Base-by-base conservation (phyloP, 441 rosid genomes). In the Eugenia klotzschiana region DNA sequence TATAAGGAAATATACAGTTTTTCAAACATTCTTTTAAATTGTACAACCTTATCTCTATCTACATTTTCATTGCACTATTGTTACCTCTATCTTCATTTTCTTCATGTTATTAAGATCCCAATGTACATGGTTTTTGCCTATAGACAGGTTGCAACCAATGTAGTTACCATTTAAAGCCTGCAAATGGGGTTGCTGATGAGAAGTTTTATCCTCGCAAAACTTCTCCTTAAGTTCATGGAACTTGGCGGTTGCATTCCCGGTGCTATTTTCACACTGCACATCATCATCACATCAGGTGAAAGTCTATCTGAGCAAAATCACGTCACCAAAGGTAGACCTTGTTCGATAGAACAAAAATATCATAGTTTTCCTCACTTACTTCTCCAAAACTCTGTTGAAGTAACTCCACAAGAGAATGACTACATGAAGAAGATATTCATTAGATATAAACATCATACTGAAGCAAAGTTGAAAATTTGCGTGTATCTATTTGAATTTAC, bases 331-430 rank as follows among this genome's bases (percentile, higher is more conserved):
- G 64, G 41, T 84, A 83, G 54, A 80, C 46, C 56, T 72, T 52
- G 79, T 79, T 46, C 27, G 60, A 83, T 4, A 52, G 46, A 85
- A 55, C 84, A 79, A 22, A 69, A 51, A 40, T 25, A 80, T 58
- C 50, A 53, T 50, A 54, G 56, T 87, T 83, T 82, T 41, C 50
- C 55, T 58, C 29, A 82, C 89, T 60, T 46, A 95, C 98, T 96
- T 96, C 98, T 88, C 93, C 92, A 10, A 96, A 92, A 93, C 93
- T 93, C 91, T 94, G 94, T 51, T 92, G 83, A 81, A 96, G 92
- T 74, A 94, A 91, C 93, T 90, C 92, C 25, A 91, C 88, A 85
- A 96, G 88, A 87, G 84, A 88, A 84, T 94, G 98, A 87, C 96
- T 96, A 85, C 64, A 77, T 64, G 86, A 22, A 26, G 56, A 84